Evolutionary conservation across 2,329 filamentous ascomycete genomes (phyloP).

Genomic region (Fusarium sp.): DNA sequence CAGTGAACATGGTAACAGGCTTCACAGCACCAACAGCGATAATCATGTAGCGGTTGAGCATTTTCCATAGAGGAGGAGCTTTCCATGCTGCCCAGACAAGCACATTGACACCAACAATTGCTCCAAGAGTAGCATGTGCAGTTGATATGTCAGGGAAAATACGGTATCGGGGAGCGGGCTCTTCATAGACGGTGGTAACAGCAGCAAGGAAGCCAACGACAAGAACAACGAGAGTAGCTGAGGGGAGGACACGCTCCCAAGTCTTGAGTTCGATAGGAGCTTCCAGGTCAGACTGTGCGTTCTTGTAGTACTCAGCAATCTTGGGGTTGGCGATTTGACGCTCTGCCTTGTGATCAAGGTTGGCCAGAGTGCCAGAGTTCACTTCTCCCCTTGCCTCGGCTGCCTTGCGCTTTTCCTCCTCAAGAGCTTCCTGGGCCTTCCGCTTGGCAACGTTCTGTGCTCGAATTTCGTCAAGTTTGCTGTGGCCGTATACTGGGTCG

Average conservation of each 20-base stretch:
- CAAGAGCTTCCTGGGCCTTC: slow-evolving; percentile 60
- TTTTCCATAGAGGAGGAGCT: slow-evolving; percentile 71
- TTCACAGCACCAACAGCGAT: slow-evolving; percentile 73
- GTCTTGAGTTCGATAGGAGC: slow-evolving; percentile 63
- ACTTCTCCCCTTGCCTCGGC: slow-evolving; percentile 57
- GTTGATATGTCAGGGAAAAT: slow-evolving; percentile 72
- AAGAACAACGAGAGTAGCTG: slow-evolving; percentile 61
- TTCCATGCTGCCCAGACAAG: slow-evolving; percentile 70
- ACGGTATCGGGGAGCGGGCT: slow-evolving; percentile 64
- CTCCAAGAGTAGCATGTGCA: slow-evolving; percentile 72
- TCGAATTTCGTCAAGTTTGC: slow-evolving; percentile 68
- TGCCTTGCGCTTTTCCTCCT: slow-evolving; percentile 57
- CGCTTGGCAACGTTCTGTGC: slow-evolving; percentile 63
- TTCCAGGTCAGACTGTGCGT: slow-evolving; percentile 63
- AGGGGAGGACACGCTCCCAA: slow-evolving; percentile 68
- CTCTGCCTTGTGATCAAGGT: slow-evolving; percentile 53
- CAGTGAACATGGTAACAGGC: slow-evolving; percentile 70
- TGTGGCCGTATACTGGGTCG: slow-evolving; percentile 68
- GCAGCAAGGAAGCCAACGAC: slow-evolving; percentile 59
- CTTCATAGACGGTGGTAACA: slow-evolving; percentile 64
- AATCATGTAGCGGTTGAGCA: slow-evolving; percentile 77
- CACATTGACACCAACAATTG: slow-evolving; percentile 71
- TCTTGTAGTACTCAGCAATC: slow-evolving; percentile 56
- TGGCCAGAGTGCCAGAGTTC: slow-evolving; percentile 57
- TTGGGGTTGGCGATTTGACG: slow-evolving; percentile 55